Evolutionary conservation across 2,329 filamentous ascomycete genomes (phyloP).

Genomic region (Knufia petricola): DNA sequence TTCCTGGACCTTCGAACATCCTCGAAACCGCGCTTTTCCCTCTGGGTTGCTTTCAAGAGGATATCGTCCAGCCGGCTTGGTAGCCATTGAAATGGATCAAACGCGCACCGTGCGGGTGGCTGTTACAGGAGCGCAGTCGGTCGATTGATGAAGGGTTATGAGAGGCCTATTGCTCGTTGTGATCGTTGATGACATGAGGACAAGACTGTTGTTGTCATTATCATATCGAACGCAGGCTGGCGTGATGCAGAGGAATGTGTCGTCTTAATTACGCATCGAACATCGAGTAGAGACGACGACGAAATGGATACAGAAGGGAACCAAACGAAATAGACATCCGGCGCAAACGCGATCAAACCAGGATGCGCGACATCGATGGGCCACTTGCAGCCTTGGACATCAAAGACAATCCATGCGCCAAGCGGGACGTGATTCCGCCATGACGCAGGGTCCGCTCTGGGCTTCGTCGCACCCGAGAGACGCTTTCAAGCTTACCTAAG

Average conservation of each 20-base stretch:
- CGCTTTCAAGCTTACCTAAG: neutral
- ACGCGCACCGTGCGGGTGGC: neutral
- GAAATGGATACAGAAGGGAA: neutral
- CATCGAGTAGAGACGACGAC: neutral
- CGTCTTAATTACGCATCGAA: neutral
- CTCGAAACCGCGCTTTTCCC: slow-evolving; percentile 57
- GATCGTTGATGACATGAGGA: neutral
- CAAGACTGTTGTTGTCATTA: neutral
- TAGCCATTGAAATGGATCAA: neutral
- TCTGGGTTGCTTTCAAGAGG: slow-evolving; percentile 38
- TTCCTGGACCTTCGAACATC: slow-evolving; percentile 56
- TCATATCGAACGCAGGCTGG: neutral
- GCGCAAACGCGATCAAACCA: no score
- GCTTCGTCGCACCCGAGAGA: neutral
- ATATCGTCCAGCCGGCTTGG: slow-evolving; percentile 7
- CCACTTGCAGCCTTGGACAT: neutral
- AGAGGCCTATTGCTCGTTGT: neutral
- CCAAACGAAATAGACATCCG: no score
- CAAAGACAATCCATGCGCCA: no score
- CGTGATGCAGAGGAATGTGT: neutral
- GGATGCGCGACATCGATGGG: no score
- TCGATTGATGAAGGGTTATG: neutral
- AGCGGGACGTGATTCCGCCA: no score
- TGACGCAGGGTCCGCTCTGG: neutral
- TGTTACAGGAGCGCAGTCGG: neutral